A percentile compares a stretch with the other conserved stretches of the same genome.
Conservation (phyloP, 148 eudicot genomes). For the Rhododendron ovatum region DNA sequence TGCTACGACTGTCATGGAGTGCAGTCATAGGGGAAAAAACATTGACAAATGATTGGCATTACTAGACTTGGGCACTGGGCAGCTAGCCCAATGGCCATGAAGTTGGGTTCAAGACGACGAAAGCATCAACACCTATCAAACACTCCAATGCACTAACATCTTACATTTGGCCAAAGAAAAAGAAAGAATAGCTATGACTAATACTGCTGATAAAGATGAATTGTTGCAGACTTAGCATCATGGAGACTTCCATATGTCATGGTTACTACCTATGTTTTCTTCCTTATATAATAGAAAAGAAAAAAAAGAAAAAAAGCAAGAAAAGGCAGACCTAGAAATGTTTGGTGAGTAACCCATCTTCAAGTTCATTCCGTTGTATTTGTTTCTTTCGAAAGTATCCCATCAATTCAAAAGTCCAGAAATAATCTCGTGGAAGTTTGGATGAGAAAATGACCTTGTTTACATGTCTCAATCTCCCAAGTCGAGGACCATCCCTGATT, state of each 20-base stretch:
- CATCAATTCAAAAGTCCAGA: not conserved
- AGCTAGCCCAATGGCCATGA: not conserved
- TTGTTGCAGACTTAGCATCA: not conserved
- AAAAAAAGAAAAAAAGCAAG: not conserved
- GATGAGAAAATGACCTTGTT: constrained; percentile 51
- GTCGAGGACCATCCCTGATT: constrained; percentile 66
- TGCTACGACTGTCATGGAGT: not conserved
- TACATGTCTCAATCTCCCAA: constrained; percentile 68
- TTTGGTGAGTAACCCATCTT: not conserved
- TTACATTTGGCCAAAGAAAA: not conserved
- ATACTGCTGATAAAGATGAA: not conserved
- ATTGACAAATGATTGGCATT: not conserved
- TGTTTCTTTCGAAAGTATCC: not conserved
- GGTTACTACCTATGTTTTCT: not conserved
- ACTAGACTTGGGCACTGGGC: not conserved
- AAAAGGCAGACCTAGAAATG: not conserved
- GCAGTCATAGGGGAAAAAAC: not conserved
- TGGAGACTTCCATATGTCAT: not conserved
- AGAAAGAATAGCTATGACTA: not conserved
- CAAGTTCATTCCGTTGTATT: not conserved
- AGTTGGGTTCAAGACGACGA: not conserved
- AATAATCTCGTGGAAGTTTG: not conserved
- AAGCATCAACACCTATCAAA: not conserved
- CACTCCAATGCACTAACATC: not conserved
- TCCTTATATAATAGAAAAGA: too few species aligned